phyloP scores from a whole-genome alignment of 768 basidiomycete genomes.

The Kwoniella dejecticola region DNA sequence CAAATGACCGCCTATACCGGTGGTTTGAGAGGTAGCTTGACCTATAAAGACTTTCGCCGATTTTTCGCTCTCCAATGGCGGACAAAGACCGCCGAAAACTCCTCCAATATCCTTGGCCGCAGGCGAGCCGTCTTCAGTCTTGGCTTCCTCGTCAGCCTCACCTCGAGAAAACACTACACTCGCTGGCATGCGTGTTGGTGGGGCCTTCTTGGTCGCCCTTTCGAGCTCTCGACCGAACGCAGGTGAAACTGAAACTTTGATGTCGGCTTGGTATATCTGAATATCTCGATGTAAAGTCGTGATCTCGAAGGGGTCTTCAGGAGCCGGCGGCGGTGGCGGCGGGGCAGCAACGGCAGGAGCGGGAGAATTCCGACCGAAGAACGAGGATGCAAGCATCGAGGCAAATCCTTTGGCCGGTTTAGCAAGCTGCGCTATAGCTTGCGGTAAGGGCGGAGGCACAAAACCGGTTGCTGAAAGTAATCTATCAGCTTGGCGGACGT shows the following conservation, averaged over 20 bases:
- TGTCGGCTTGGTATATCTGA: slow-evolving; percentile 53
- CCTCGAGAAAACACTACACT: slow-evolving; percentile 71
- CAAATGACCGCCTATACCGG: slow-evolving; percentile 71
- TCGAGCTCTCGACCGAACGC: slow-evolving; percentile 65
- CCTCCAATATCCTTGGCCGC: slow-evolving; percentile 69
- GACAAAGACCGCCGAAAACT: slow-evolving; percentile 81
- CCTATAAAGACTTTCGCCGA: slow-evolving; percentile 85
- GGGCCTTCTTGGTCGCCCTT: slow-evolving; percentile 92
- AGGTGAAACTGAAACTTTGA: slow-evolving; percentile 52
- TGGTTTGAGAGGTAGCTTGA: slow-evolving; percentile 88
- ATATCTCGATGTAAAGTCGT: slow-evolving; percentile 42
- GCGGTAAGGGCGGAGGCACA: slow-evolving; percentile 46
- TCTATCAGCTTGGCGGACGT: slow-evolving; percentile 10
- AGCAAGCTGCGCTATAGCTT: slow-evolving; percentile 34
- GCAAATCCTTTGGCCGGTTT: slow-evolving; percentile 44
- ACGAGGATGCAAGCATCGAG: slow-evolving; percentile 48
- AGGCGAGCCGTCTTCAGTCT: slow-evolving; percentile 77
- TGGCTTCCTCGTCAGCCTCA: slow-evolving; percentile 34
- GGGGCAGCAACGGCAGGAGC: slow-evolving; percentile 32
- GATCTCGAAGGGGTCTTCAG: slow-evolving; percentile 48
- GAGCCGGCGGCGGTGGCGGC: slow-evolving; percentile 46
- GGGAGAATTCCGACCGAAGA: slow-evolving; percentile 37
- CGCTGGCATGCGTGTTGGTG: slow-evolving; percentile 72
- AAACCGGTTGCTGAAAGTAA: slow-evolving; percentile 45
- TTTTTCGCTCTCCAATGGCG: slow-evolving; percentile 70